phyloP scores from a whole-genome alignment of 495 filamentous ascomycete species.

The Parathielavia appendiculata region DNA sequence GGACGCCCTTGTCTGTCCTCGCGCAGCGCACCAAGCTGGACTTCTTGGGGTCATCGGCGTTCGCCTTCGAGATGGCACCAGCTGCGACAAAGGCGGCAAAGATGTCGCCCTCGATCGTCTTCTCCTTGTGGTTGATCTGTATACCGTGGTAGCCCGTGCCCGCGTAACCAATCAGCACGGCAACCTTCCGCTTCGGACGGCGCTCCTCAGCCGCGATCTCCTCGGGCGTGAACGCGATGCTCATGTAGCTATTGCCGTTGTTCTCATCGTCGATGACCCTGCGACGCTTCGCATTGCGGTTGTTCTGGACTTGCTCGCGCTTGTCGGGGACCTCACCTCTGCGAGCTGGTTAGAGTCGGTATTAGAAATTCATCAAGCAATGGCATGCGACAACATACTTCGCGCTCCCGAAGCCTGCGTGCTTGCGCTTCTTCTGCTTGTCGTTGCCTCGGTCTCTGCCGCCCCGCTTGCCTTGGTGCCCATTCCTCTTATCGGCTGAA shows the following conservation, averaged over 20 bases:
- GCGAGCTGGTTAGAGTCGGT: conserved; percentile 29
- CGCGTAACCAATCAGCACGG: conserved; percentile 89
- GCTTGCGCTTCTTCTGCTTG: conserved; percentile 25
- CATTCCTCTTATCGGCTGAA: conserved; percentile 16
- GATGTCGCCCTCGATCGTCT: conserved; percentile 95
- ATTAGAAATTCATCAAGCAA: conserved; percentile 9
- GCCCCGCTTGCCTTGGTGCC: conserved; percentile 9
- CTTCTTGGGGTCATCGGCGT: conserved; percentile 94
- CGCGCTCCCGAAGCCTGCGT: conserved; percentile 21
- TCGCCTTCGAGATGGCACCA: conserved; percentile 91
- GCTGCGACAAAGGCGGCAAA: conserved; percentile 85
- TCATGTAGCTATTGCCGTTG: conserved; percentile 37
- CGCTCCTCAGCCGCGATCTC: conserved; percentile 81
- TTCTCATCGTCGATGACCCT: conserved; percentile 41
- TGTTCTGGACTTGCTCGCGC: conserved; percentile 54
- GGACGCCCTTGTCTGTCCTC: conserved; percentile 94
- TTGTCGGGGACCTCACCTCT: conserved; percentile 47
- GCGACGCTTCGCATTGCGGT: conserved; percentile 53
- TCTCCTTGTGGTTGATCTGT: conserved; percentile 73
- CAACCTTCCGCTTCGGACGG: conserved; percentile 90
- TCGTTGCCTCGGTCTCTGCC: conserved; percentile 20
- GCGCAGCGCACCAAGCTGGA: conserved; percentile 91
- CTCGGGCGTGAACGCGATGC: conserved; percentile 48
- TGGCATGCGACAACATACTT: conserved; percentile 22
- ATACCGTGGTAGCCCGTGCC: conserved; percentile 97